Base-by-base conservation (phyloP, 1,284 basidiomycete species). In the Wolfiporia cocos region DNA sequence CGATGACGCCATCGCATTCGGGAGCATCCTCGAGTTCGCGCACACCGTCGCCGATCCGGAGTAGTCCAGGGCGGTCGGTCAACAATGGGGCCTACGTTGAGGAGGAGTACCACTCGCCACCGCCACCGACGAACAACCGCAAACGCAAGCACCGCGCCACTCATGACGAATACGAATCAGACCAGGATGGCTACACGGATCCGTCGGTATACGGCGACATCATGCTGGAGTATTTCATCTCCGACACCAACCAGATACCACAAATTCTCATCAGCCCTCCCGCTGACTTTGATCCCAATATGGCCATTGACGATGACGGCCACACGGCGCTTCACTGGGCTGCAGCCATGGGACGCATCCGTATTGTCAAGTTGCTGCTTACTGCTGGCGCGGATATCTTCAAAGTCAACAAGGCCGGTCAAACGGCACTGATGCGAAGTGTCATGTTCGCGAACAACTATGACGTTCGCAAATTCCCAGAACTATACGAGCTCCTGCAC, bases 361-460 rank as follows among this genome's bases (percentile, higher is more conserved):
- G 95, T 32, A 90, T 99, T 49, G 92, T 99, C 54, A 99, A 98
- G 64, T 74, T 99, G 4, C 74, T 99, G 4, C 75, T 99, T 22
- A 88, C 91, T 0, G 90, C 94, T 2, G 94, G 95, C 21, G 95
- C 95, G 10, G 92, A 97, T 62, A 92, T 98, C 51, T 99, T 97
- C 73, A 87, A 91, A 53, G 92, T 95, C 54, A 99, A 99, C 71
- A 89, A 89, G 61, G 82, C 92, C 19, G 96, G 96, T 20, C 96
- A 99, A 64, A 99, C 96, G 9, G 88, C 96, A 0, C 70, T 99
- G 41, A 99, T 99, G 96, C 89, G 96, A 18, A 89, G 86, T 51
- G 96, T 98, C 58, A 99, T 99, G 96, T 99, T 99, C 64, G 92
- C 92, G 46, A 99, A 99, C 69, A 99, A 99, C 65, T 99, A 99